Conservation (phyloP, 208 protist species). For the Trypanosoma rangeli region DNA sequence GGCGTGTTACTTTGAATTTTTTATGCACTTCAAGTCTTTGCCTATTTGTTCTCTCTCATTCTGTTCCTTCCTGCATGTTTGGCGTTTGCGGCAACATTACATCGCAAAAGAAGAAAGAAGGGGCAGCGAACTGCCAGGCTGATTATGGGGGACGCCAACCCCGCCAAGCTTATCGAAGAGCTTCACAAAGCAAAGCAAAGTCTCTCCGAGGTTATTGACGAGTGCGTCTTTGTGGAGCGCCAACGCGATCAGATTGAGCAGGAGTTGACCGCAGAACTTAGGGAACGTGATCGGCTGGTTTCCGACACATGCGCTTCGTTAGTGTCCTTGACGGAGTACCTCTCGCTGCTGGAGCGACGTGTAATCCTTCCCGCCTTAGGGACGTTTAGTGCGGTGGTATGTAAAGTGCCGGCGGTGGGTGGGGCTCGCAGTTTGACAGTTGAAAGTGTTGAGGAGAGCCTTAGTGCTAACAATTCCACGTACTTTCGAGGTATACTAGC, state of each 20-base stretch:
- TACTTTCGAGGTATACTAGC: conserved; percentile 4
- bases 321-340: conserved; percentile 22
- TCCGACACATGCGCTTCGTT: conserved; percentile 28
- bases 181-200: conserved; percentile 40
- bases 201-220: conserved; percentile 74
- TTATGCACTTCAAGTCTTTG: not conserved
- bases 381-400: conserved; percentile 17
- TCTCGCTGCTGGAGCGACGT: conserved; percentile 18
- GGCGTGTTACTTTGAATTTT: not conserved
- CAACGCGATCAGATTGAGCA: conserved; percentile 52
- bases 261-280: conserved; percentile 29
- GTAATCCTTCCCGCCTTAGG: conserved; percentile 24
- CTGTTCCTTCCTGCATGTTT: not conserved
- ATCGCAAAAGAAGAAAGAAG: not conserved
- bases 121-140: not conserved
- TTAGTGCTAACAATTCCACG: conserved; percentile 2
- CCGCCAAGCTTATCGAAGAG: conserved; percentile 6
- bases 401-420: not conserved
- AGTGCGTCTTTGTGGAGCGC: conserved; percentile 71
- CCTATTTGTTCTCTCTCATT: conserved; percentile 4
- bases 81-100: not conserved
- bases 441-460: conserved; percentile 7
- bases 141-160: not conserved
- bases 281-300: conserved; percentile 24
- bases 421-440: conserved; percentile 10